Evolutionary conservation across 306 rosid genomes (phyloP).

Genomic region (Oxytropis ochrocephala): DNA sequence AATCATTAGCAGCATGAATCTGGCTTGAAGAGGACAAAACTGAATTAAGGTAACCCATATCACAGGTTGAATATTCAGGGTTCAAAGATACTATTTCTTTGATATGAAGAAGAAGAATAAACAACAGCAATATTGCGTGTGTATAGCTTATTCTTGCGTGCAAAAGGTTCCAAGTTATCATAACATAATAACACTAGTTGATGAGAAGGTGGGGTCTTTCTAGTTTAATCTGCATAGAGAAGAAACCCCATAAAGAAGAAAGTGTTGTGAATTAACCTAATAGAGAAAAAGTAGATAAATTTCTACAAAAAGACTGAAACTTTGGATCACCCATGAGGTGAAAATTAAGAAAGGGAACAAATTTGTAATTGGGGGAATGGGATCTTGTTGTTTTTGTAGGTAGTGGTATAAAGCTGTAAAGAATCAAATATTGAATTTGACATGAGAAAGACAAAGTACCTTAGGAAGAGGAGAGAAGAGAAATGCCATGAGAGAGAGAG

Average conservation of each 20-base stretch:
- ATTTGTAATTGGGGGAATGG: not conserved
- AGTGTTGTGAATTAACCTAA: not conserved
- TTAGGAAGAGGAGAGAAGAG: conserved; percentile 20
- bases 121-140: conserved; percentile 29
- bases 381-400: conserved; percentile 29
- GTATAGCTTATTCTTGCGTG: conserved; percentile 44
- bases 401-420: not conserved
- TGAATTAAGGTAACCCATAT: conserved; percentile 93
- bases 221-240: conserved; percentile 50
- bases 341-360: not conserved
- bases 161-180: conserved; percentile 43
- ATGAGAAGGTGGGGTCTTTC: conserved; percentile 26
- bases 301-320: conserved; percentile 11
- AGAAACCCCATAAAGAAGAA: conserved; percentile 25
- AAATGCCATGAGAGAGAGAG: conserved; percentile 26
- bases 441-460: conserved; percentile 33
- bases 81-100: conserved; percentile 27
- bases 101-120: conserved; percentile 33
- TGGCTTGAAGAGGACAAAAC: conserved; percentile 80
- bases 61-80: conserved; percentile 40
- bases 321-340: conserved; percentile 1
- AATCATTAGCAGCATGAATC: conserved; percentile 79
- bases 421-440: conserved; percentile 3
- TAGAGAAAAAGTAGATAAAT: not conserved
- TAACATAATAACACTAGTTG: conserved; percentile 16